Evolutionary conservation across 352 stramenopile species (phyloP).

Genomic region (Globisporangium splendens): DNA sequence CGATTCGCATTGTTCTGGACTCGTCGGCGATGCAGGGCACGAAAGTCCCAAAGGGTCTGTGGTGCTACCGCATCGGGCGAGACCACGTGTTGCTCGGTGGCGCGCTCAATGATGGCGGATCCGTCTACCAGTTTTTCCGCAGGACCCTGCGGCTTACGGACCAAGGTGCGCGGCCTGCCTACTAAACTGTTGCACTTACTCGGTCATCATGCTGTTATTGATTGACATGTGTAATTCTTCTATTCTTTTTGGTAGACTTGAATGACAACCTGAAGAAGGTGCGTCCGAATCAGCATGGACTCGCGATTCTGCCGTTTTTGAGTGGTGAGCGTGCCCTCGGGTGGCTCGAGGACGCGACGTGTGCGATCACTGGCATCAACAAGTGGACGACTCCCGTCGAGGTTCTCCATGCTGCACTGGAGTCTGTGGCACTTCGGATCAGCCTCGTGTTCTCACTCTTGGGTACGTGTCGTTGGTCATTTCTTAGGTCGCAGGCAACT

Average conservation of each 20-base stretch:
- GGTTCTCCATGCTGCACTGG: constrained; percentile 87
- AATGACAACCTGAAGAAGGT: constrained; percentile 31
- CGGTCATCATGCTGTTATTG: no score
- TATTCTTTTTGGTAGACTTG: constrained; percentile 21
- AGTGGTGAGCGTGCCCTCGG: constrained; percentile 92
- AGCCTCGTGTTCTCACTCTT: constrained; percentile 82
- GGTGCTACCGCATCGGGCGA: constrained; percentile 91
- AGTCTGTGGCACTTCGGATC: constrained; percentile 90
- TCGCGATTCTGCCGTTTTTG: constrained; percentile 92
- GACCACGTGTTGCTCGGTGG: constrained; percentile 89
- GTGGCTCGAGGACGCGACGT: constrained; percentile 88
- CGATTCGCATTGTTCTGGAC: constrained; percentile 86
- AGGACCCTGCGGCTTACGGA: constrained; percentile 61
- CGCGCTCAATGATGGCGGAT: constrained; percentile 95
- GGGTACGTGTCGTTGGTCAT: constrained; percentile 21
- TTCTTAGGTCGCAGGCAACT: no score
- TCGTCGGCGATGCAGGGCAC: constrained; percentile 36
- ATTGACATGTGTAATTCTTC: no score
- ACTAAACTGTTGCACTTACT: not conserved
- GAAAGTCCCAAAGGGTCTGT: constrained; percentile 88
- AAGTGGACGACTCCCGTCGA: constrained; percentile 88
- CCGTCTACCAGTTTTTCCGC: constrained; percentile 90
- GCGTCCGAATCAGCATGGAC: constrained; percentile 49
- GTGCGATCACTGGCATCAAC: constrained; percentile 89
- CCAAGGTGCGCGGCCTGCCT: constrained; percentile 24